Conservation (phyloP, 768 basidiomycete genomes). For the Baorangia bicolor region DNA sequence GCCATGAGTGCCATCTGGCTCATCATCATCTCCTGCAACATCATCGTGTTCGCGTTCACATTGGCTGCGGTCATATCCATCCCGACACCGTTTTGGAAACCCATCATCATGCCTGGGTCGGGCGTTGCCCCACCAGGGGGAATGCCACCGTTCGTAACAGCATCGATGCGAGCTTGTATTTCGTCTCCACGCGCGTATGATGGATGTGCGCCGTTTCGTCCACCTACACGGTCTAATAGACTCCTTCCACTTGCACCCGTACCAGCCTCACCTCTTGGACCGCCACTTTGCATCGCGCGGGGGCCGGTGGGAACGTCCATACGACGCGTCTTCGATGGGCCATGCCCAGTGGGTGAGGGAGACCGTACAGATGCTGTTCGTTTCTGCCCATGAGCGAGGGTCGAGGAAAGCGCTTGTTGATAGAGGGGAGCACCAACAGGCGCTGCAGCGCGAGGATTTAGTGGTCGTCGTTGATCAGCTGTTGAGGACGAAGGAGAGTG, state of each 20-base stretch:
- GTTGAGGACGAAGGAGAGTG: conserved; percentile 19
- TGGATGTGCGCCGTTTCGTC: conserved; percentile 39
- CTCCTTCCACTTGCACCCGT: conserved; percentile 47
- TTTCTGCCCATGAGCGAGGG: conserved; percentile 53
- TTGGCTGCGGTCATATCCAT: conserved; percentile 47
- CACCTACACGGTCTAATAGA: conserved; percentile 81
- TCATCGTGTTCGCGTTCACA: conserved; percentile 60
- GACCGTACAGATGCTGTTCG: conserved; percentile 66
- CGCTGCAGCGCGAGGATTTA: conserved; percentile 44
- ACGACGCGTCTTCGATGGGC: conserved; percentile 69
- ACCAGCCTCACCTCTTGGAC: conserved; percentile 17
- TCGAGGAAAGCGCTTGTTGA: conserved; percentile 73
- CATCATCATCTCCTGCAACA: conserved; percentile 90
- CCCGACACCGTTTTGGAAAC: conserved; percentile 43
- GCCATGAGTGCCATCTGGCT: conserved; percentile 92
- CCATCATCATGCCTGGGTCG: conserved; percentile 45
- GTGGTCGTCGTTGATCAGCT: conserved; percentile 34
- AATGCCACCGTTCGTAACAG: conserved; percentile 57
- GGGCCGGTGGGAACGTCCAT: conserved; percentile 83
- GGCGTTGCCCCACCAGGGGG: conserved; percentile 33
- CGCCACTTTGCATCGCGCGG: conserved; percentile 63
- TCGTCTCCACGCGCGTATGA: conserved; percentile 52
- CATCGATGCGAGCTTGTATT: conserved; percentile 78
- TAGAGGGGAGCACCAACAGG: conserved; percentile 48
- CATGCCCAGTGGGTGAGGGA: conserved; percentile 57